Evolutionary conservation across 2,329 filamentous ascomycete species (phyloP), one percentile per base, ranked within the genome.

Genomic region (Claviceps paspali): DNA sequence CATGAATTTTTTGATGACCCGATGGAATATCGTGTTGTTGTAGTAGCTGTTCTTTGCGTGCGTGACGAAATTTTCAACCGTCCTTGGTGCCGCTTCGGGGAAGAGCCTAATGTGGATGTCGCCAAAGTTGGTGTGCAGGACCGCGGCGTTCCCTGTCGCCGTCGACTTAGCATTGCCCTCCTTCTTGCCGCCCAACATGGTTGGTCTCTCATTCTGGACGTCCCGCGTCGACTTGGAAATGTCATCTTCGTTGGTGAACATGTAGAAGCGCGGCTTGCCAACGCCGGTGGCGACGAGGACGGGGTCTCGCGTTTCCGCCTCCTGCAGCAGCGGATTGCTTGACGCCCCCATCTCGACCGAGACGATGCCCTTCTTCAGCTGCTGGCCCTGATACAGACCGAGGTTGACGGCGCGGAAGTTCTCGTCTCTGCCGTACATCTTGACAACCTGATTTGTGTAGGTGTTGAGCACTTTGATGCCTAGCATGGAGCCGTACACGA

Each of bases 1-100:
- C 92, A 98, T 98, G 63, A 98, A 98, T 53, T 95, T 95, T 43
- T 82, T 77, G 49, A 98, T 98, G 6, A 98, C 82, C 24, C 91
- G 80, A 59, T 98, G 91, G 68, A 98, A 98, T 48, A 95, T 88
- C 24, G 88, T 87, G 59, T 84, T 84, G 64, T 98, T 96, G 65
- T 98, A 98, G 58, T 98, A 98, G 1, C 84, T 85, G 41, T 78
- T 80, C 50, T 79, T 81, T 3, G 85, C 75, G 51, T 96, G 91
- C 0, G 85, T 92, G 38, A 92, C 83, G 55, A 98, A 98, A 58
- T 98, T 98, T 61, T 98, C 91, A 3, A 98, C 88, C 0, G 92
- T 78, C 55, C 88, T 92, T 23, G 92, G 91, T 8, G 91, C 88
- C 2, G 84, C 84, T 43, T 91, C 82, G 1, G 91, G 88, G 66